These are phyloP conservation scores for Domatiomyces catenatus DNA, from an alignment of 2,329 filamentous ascomycete species.

Conservation along the genomic window DNA sequence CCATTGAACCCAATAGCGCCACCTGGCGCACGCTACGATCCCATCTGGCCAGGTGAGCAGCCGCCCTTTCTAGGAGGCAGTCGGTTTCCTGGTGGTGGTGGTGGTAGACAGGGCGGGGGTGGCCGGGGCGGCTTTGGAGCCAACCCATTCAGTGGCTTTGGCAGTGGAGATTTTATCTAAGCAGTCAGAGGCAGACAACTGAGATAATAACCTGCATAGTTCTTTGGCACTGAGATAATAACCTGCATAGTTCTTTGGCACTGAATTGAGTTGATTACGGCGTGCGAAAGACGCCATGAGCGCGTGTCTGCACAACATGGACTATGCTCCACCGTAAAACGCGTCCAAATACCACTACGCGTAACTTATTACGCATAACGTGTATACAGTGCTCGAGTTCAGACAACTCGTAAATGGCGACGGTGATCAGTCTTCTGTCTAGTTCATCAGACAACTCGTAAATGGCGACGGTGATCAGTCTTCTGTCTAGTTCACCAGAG, in stretches of 20 bases:
- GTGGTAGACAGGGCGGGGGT: slow-evolving; percentile 31
- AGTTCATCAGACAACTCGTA: not conserved
- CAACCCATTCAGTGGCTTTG: slow-evolving; percentile 44
- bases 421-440: slow-evolving; percentile 10
- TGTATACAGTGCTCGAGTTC: too few species aligned
- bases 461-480: slow-evolving; percentile 5
- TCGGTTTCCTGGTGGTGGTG: slow-evolving; percentile 33
- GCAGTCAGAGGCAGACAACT: not conserved
- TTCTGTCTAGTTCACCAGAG: slow-evolving; percentile 5
- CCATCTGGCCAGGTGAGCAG: slow-evolving; percentile 54
- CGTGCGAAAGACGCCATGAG: too few species aligned
- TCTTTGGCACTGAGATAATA: too few species aligned
- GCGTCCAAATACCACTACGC: too few species aligned
- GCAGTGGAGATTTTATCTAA: slow-evolving; percentile 42
- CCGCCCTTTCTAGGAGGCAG: slow-evolving; percentile 34
- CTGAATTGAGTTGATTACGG: too few species aligned
- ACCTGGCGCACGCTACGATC: slow-evolving; percentile 84
- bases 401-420: not conserved
- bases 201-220: too few species aligned
- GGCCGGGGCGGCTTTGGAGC: slow-evolving; percentile 29
- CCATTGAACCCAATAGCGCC: slow-evolving; percentile 58
- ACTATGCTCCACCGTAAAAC: too few species aligned
- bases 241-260: too few species aligned
- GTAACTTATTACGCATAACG: too few species aligned
- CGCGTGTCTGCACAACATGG: too few species aligned